phyloP scores from a whole-genome alignment of 352 stramenopile species.

The Phytopythium kandeliae region DNA sequence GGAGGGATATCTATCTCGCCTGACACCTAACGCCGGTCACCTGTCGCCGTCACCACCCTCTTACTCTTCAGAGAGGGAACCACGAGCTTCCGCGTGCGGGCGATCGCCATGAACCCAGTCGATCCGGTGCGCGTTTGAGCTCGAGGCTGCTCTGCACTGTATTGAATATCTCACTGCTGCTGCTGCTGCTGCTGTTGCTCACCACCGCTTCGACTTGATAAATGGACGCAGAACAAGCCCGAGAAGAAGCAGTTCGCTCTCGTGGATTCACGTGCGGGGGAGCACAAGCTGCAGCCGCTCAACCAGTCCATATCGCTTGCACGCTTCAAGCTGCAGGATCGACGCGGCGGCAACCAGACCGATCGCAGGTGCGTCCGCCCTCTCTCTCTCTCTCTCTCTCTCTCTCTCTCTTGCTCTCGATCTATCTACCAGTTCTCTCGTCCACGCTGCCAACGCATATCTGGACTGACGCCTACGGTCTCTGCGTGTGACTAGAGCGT shows the following conservation, averaged over 20 bases:
- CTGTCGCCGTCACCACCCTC: no score
- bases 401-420: no score
- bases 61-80: constrained; percentile 39
- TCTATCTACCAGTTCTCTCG: no score
- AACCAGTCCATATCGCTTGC: constrained; percentile 47
- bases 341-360: constrained; percentile 2
- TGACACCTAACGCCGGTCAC: no score
- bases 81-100: constrained; percentile 37
- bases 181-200: no score
- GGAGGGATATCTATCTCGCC: no score
- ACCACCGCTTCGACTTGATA: no score
- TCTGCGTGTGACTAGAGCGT: neutral
- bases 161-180: no score
- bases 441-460: neutral
- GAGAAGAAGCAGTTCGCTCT: constrained; percentile 51
- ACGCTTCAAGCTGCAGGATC: constrained; percentile 36
- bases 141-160: no score
- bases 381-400: no score
- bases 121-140: constrained; percentile 50
- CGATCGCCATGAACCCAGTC: constrained; percentile 33
- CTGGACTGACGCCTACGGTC: neutral
- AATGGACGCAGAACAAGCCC: constrained; percentile 35
- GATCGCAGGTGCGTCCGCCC: neutral
- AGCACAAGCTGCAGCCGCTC: constrained; percentile 40
- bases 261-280: constrained; percentile 43